Evolutionary conservation across 2,329 filamentous ascomycete species (phyloP), one percentile per base, ranked within the genome.

Genomic region (Graphium sp.): DNA sequence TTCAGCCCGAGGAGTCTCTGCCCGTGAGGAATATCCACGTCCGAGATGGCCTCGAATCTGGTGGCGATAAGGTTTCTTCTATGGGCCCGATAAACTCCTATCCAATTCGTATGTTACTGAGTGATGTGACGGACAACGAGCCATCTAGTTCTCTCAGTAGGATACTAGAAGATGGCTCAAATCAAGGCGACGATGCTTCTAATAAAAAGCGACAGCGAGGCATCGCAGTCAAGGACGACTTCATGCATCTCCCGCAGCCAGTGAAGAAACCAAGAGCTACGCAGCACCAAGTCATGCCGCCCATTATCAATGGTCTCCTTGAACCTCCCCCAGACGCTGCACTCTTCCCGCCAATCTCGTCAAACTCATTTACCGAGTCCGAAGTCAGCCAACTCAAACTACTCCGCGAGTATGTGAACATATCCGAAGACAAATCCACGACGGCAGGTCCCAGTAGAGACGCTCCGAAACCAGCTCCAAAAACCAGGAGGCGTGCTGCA

Each of bases 261-360:
- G 55, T 68, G 26, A 74, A 74, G 53, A 74, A 74, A 42, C 67
- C 70, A 38, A 74, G 69, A 43, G 62, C 69, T 4, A 54, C 59
- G 9, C 60, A 65, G 35, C 62, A 67, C 39, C 52, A 58, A 5
- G 52, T 62, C 28, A 64, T 71, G 42, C 71, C 71, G 7, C 70
- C 70, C 30, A 75, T 75, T 35, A 74, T 75, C 43, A 72, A 70
- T 34, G 70, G 69, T 28, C 53, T 76, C 5, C 62, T 66, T 37
- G 66, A 74, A 38, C 70, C 69, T 3, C 70, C 70, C 3, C 68
- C 66, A 4, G 56, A 71, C 32, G 61, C 66, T 27, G 62, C 66
- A 23, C 51, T 73, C n/a, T 73, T 75, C 36, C 69, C 71, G 4
- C 70, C 70, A 7, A 75, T 75, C 34, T 58, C 64, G 5, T 67